phyloP scores from a whole-genome alignment of 192 early-diverging fungal genomes.

The Backusella mclennaniae region DNA sequence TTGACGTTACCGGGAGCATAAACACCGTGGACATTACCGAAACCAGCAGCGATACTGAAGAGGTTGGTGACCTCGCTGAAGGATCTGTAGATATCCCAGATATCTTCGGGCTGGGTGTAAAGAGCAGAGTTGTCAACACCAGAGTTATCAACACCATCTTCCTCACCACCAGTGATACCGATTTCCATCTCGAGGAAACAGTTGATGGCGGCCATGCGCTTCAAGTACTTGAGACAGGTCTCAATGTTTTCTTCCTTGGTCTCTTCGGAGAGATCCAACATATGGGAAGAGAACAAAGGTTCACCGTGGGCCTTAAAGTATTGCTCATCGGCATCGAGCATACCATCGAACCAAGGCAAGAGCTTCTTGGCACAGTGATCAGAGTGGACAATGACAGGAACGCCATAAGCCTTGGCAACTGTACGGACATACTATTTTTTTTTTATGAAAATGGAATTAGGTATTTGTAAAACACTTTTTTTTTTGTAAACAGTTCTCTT shows the following conservation, averaged over 20 bases:
- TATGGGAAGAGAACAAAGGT: constrained; percentile 97
- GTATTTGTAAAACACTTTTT: neutral
- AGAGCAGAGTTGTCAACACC: constrained; percentile 84
- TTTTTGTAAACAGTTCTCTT: neutral
- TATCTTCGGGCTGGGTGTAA: constrained; percentile 95
- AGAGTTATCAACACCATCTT: constrained; percentile 98
- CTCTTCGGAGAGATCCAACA: constrained; percentile 98
- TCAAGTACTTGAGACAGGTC: constrained; percentile 86
- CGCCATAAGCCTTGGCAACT: constrained; percentile 37
- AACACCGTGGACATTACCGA: constrained; percentile 62
- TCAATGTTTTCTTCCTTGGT: constrained; percentile 93
- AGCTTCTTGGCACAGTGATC: constrained; percentile 99
- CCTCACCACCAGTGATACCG: constrained; percentile 97
- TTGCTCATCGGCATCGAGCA: constrained; percentile 91
- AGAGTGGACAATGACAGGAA: constrained; percentile 78
- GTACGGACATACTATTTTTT: constrained; percentile 30
- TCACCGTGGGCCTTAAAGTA: constrained; percentile 93
- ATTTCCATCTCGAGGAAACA: constrained; percentile 69
- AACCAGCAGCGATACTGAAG: constrained; percentile 87
- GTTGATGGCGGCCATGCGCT: constrained; percentile 87
- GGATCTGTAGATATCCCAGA: constrained; percentile 90
- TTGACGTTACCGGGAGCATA: constrained; percentile 97
- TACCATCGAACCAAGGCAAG: constrained; percentile 92
- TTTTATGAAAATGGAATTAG: neutral
- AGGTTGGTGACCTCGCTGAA: constrained; percentile 82